phyloP scores from a whole-genome alignment of 1,284 basidiomycete species.

The Afroboletus lepidellus region DNA sequence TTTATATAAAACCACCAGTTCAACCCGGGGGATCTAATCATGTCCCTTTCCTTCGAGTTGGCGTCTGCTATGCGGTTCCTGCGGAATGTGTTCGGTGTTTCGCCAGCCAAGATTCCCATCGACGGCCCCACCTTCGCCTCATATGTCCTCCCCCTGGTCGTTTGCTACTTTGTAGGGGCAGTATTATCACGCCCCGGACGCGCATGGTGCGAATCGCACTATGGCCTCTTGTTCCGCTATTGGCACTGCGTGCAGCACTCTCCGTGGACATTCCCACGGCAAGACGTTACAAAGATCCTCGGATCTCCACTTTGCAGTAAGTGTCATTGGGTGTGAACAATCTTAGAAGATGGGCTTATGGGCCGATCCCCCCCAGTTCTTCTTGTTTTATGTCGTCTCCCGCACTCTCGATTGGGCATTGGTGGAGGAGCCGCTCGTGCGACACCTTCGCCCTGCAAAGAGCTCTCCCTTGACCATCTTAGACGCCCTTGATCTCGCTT shows the following conservation, averaged over 20 bases:
- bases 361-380: background rate
- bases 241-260: background rate
- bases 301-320: background rate
- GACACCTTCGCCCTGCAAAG: background rate
- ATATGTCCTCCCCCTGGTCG: conserved; percentile 39
- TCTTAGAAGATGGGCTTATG: background rate
- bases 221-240: background rate
- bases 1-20: no score
- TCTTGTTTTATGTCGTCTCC: background rate
- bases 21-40: background rate
- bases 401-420: background rate
- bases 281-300: background rate
- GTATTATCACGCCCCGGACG: background rate
- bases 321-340: background rate
- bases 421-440: background rate
- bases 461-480: background rate
- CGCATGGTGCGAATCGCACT: background rate
- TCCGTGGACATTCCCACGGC: background rate
- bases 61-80: background rate
- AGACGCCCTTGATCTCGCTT: background rate
- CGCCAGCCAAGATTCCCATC: conserved; percentile 1
- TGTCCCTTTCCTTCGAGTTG: background rate
- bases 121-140: background rate
- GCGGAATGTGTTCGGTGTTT: background rate
- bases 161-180: conserved; percentile 8